Percentiles rank a stretch among this genome's conserved stretches.
Conservation (phyloP, 352 stramenopile species). For the Pythium insidiosum region DNA sequence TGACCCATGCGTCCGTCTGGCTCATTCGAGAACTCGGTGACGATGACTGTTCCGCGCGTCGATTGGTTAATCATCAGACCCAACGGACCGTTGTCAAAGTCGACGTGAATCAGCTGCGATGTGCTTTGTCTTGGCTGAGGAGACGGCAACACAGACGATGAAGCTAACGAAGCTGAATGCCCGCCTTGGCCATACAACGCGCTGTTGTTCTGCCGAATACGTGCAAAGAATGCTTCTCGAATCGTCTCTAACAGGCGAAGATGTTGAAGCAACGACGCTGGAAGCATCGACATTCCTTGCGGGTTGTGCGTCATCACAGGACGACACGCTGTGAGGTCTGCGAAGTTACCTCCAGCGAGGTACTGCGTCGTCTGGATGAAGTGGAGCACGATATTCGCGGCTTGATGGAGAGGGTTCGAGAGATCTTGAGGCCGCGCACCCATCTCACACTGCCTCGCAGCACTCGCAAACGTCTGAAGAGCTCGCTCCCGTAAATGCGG, state of each 20-base stretch:
- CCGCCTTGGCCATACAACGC: not conserved
- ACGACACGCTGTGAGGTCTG: conserved; percentile 51
- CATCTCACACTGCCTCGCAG: conserved; percentile 44
- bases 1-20: conserved; percentile 63
- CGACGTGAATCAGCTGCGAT: conserved; percentile 48
- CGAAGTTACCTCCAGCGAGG: conserved; percentile 41
- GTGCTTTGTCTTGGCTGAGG: too few relatives aligned
- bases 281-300: conserved; percentile 39
- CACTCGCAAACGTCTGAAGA: conserved; percentile 44
- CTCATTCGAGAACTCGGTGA: conserved; percentile 77
- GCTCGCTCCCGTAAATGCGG: conserved; percentile 40
- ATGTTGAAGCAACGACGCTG: conserved; percentile 68
- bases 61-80: conserved; percentile 85
- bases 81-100: conserved; percentile 60
- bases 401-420: conserved; percentile 55
- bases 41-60: conserved; percentile 51
- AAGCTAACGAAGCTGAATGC: too few relatives aligned
- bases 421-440: conserved; percentile 43
- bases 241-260: conserved; percentile 60
- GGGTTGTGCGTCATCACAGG: conserved; percentile 28
- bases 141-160: too few relatives aligned
- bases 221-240: conserved; percentile 18
- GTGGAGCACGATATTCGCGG: conserved; percentile 72
- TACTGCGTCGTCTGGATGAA: conserved; percentile 62
- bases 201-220: conserved; percentile 1